Evolutionary conservation across 805 yeast genomes (phyloP).

Genomic region (Zygotorulaspora sp.): DNA sequence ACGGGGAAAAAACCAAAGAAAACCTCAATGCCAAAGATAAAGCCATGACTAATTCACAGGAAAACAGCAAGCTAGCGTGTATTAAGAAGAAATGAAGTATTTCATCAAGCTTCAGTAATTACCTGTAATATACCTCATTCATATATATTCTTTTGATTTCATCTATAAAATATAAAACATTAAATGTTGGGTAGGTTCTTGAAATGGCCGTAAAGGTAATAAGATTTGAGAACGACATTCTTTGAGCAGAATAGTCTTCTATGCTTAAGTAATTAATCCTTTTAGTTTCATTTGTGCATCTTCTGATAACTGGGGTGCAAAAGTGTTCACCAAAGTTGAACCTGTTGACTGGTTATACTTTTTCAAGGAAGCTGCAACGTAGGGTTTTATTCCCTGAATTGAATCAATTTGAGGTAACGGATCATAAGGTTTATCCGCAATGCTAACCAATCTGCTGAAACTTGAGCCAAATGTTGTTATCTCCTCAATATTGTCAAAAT

Average conservation of each 20-base stretch:
- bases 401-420: conserved; percentile 54
- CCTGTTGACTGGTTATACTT: conserved; percentile 24
- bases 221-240: not conserved
- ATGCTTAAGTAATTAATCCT: conserved; percentile 14
- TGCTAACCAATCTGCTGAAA: conserved; percentile 67
- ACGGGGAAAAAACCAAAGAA: conserved; percentile 1
- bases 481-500: conserved; percentile 56
- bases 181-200: not conserved
- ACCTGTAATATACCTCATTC: not conserved
- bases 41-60: conserved; percentile 13
- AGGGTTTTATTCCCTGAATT: conserved; percentile 25
- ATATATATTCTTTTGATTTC: not conserved
- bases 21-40: conserved; percentile 1
- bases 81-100: conserved; percentile 2
- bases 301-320: conserved; percentile 30
- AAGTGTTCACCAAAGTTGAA: conserved; percentile 13
- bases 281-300: conserved; percentile 27
- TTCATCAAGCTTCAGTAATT: not conserved
- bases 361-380: conserved; percentile 21
- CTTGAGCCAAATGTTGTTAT: conserved; percentile 80
- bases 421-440: conserved; percentile 59
- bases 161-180: conserved; percentile 1
- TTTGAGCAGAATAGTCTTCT: not conserved
- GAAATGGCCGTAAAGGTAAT: not conserved
- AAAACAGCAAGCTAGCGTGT: conserved; percentile 12